phyloP scores from a whole-genome alignment of 2,329 filamentous ascomycete genomes.

The Zasmidium angulare region DNA sequence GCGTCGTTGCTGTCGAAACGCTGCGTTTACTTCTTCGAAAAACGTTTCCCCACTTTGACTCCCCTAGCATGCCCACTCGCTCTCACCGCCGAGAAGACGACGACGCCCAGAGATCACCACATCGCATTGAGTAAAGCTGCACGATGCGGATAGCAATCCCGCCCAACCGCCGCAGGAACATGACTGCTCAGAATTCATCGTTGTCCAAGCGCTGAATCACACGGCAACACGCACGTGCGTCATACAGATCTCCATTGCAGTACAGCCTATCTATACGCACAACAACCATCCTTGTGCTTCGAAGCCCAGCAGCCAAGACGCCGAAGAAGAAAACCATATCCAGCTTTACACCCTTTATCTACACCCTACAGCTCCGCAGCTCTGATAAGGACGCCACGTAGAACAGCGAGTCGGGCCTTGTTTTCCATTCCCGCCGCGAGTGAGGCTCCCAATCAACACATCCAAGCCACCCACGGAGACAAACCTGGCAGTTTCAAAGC shows the following conservation, averaged over 20 bases:
- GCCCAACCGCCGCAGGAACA: conserved; percentile 11
- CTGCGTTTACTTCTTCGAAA: conserved; percentile 1
- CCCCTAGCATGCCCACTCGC: not conserved
- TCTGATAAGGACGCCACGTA: not conserved
- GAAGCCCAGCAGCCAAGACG: not conserved
- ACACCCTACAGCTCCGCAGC: too few species aligned
- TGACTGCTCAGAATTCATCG: not conserved
- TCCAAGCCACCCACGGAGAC: not conserved
- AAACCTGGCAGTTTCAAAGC: not conserved
- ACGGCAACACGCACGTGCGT: not conserved
- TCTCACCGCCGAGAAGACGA: conserved; percentile 2
- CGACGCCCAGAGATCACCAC: conserved; percentile 2
- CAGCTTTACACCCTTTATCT: too few species aligned
- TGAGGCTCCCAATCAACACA: not conserved
- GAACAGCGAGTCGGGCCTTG: not conserved
- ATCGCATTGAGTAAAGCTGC: conserved; percentile 3
- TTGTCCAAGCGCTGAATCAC: not conserved
- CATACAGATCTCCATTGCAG: not conserved
- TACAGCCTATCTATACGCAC: not conserved
- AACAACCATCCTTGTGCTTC: not conserved
- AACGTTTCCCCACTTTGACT: not conserved
- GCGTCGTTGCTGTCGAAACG: conserved; percentile 1
- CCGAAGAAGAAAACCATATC: not conserved
- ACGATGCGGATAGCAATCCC: conserved; percentile 3
- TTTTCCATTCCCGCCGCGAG: not conserved